Evolutionary conservation across 2,329 filamentous ascomycete genomes (phyloP).

Genomic region (Capronia americana): DNA sequence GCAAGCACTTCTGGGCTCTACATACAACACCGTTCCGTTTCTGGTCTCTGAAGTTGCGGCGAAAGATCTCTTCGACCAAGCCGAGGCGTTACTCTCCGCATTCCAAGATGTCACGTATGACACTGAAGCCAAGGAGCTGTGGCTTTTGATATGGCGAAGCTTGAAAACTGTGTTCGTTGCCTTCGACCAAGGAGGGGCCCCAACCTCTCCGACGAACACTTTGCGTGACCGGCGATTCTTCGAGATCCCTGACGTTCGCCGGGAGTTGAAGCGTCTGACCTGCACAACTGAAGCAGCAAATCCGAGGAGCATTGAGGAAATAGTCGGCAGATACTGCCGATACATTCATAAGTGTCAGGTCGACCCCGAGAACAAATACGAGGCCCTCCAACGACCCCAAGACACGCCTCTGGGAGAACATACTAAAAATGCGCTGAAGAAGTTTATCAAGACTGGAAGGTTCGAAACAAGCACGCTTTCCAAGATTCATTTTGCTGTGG

Average conservation of each 20-base stretch:
- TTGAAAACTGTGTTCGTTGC: slow-evolving; percentile 26
- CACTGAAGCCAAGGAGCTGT: slow-evolving; percentile 27
- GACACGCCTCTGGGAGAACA: slow-evolving; percentile 26
- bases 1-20: slow-evolving; percentile 2
- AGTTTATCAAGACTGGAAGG: slow-evolving; percentile 23
- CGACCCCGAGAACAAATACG: slow-evolving; percentile 22
- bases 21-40: not conserved
- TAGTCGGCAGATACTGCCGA: slow-evolving; percentile 35
- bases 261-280: slow-evolving; percentile 18
- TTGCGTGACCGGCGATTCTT: slow-evolving; percentile 29
- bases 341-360: slow-evolving; percentile 27
- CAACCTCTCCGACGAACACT: slow-evolving; percentile 11
- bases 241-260: slow-evolving; percentile 8
- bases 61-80: slow-evolving; percentile 5
- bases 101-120: slow-evolving; percentile 30
- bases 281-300: slow-evolving; percentile 28
- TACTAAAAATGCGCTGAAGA: slow-evolving; percentile 24
- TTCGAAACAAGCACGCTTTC: slow-evolving; percentile 27
- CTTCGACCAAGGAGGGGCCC: slow-evolving; percentile 14
- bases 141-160: slow-evolving; percentile 33
- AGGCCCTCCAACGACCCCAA: slow-evolving; percentile 26
- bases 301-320: slow-evolving; percentile 32
- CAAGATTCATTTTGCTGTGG: slow-evolving; percentile 33
- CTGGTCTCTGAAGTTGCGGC: slow-evolving; percentile 13
- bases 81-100: slow-evolving; percentile 9